Percentiles rank a stretch among this genome's conserved stretches.
Conservation (phyloP, 257 asterid species). For the Fraxinus cuspidata region DNA sequence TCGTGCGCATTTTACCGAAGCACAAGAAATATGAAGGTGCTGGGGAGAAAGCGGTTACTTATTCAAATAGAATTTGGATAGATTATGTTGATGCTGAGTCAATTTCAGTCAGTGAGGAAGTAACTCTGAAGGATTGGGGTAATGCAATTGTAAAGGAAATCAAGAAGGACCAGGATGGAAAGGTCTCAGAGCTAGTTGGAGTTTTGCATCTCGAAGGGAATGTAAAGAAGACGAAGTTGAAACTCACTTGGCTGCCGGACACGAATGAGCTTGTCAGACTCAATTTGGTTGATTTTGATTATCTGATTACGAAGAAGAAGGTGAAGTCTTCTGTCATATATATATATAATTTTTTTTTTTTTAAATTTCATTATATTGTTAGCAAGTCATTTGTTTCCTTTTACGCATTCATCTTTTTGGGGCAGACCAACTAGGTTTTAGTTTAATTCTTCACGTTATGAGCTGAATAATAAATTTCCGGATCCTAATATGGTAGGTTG, state of each 20-base stretch:
- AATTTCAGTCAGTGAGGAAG: conserved; percentile 75
- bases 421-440: background rate
- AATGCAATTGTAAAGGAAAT: conserved; percentile 81
- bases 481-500: background rate
- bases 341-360: background rate
- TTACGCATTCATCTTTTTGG: background rate
- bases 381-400: background rate
- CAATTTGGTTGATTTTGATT: conserved; percentile 72
- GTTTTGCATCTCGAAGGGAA: conserved; percentile 87
- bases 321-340: conserved; percentile 35
- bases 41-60: conserved; percentile 82
- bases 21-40: conserved; percentile 92
- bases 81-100: conserved; percentile 85
- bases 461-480: background rate
- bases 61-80: conserved; percentile 70
- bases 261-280: conserved; percentile 65
- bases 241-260: conserved; percentile 90
- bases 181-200: conserved; percentile 65
- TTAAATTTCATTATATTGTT: background rate
- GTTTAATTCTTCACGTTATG: background rate
- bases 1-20: conserved; percentile 70
- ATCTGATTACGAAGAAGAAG: conserved; percentile 92
- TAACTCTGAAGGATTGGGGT: conserved; percentile 96
- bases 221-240: conserved; percentile 89
- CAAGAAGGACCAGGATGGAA: conserved; percentile 72